Evolutionary conservation across 495 filamentous ascomycete genomes (phyloP), one percentile per base, ranked within the genome.

Genomic region (Podospora bellae-mahoneyi): DNA sequence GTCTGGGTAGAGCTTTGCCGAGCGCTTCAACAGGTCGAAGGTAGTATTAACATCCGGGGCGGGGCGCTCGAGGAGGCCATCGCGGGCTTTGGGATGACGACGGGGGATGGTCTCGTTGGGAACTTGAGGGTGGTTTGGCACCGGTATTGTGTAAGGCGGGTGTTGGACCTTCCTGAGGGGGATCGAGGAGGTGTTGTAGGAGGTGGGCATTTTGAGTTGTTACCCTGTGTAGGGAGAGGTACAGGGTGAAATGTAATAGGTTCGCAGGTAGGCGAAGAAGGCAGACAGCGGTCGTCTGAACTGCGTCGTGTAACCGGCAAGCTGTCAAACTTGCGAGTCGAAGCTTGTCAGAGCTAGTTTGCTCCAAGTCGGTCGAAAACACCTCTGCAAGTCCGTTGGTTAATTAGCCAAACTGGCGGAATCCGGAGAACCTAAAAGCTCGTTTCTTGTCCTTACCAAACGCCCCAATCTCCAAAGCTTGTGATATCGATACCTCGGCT

Each of bases 71-170:
- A 79, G 70, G 23, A 91, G 84, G 27, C 78, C 83, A 62, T 89
- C 77, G 65, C 81, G 84, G 28, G 82, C 80, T 68, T 81, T 80
- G 67, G 80, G 71, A 70, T 90, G 86, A 26, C 87, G 82, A 67
- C 84, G 84, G 6, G 88, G 88, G 66, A 86, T 84, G 16, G 88
- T 89, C 74, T 91, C 88, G 75, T 88, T 87, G 32, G 84, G 77
- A 60, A 86, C 79, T 32, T 82, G 79, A 67, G 77, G 64, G 69
- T 66, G 76, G 30, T 80, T 84, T 10, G 85, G 75, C 13, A 80
- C 83, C 66, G 88, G 86, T 64, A 88, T 78, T 56, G 81, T 85
- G 76, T 83, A 87, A 15, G 86, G 86, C 18, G 81, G 80, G 60
- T 82, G 81, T 28, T 83, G 76, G 30, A 81, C 78, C 72, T 79